Percentiles rank a stretch among this genome's conserved stretches.
phyloP scores from a whole-genome alignment of 73 alveolate species.

The Vitrella brassicaformis region DNA sequence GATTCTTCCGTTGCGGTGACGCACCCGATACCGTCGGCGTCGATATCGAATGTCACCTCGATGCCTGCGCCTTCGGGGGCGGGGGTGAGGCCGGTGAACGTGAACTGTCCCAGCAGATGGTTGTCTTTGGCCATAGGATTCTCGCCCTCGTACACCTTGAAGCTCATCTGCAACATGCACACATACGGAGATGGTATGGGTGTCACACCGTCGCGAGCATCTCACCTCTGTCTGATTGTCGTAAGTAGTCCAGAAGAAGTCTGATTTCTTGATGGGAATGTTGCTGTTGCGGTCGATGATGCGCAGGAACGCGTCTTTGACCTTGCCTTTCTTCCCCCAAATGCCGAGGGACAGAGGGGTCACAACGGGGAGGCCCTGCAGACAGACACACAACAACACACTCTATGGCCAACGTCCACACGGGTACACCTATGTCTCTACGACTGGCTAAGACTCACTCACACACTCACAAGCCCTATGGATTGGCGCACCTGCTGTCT shows the following conservation, averaged over 20 bases:
- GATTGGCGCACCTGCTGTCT: no score
- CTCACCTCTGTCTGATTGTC: no score
- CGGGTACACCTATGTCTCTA: no score
- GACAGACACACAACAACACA: no score
- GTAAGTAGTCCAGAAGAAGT: no score
- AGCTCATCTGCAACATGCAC: constrained; percentile 48
- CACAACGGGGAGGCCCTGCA: constrained; percentile 40
- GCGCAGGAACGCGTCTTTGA: no score
- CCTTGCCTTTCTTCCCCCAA: no score
- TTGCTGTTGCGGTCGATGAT: constrained; percentile 84
- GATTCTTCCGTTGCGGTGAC: constrained; percentile 67
- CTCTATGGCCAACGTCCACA: no score
- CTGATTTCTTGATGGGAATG: constrained; percentile 80
- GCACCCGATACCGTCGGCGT: constrained; percentile 74
- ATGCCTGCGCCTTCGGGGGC: constrained; percentile 88
- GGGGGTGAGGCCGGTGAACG: constrained; percentile 83
- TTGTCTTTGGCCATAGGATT: constrained; percentile 92
- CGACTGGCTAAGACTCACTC: no score
- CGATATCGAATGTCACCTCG: constrained; percentile 77
- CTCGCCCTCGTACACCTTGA: constrained; percentile 88
- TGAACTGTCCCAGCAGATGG: constrained; percentile 88
- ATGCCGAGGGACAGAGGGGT: constrained; percentile 92
- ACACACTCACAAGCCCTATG: no score
- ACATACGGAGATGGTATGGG: no score
- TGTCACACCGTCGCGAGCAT: no score